Percentiles rank a stretch among this genome's conserved stretches.
Conservation (phyloP, 176 grass and related monocot species). For the bread wheat (Triticum aestivum) region DNA sequence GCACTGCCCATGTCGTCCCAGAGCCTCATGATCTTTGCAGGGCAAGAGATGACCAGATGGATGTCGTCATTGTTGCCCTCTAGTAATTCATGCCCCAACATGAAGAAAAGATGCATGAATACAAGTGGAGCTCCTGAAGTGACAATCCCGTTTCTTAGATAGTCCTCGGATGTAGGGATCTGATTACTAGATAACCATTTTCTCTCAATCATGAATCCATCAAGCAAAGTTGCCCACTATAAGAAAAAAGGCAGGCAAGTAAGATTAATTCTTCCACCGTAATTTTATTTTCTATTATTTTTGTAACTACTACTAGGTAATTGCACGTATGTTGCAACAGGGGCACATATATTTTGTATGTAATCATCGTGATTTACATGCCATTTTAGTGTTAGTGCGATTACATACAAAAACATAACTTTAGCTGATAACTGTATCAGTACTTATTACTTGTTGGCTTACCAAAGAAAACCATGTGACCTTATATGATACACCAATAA, state of each 20-base stretch:
- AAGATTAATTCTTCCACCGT: no score
- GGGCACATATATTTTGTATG: no score
- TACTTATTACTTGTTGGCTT: no score
- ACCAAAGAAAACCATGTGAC: no score
- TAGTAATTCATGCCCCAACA: conserved; percentile 39
- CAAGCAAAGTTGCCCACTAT: conserved; percentile 56
- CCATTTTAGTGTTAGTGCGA: no score
- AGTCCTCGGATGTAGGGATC: conserved; percentile 34
- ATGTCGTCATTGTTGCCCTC: no score
- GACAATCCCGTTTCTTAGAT: conserved; percentile 43
- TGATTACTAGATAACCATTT: conserved; percentile 15
- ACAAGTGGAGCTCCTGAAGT: conserved; percentile 39
- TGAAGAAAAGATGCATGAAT: not conserved
- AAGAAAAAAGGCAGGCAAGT: not conserved
- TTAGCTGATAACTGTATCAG: no score
- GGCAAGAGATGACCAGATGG: not conserved
- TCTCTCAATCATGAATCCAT: conserved; percentile 43
- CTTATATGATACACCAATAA: no score
- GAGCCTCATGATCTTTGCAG: conserved; percentile 45
- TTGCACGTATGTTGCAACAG: no score
- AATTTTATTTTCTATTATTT: not conserved
- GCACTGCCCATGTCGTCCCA: conserved; percentile 74
- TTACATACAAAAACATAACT: no score
- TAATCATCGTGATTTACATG: no score
- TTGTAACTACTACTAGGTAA: no score